phyloP scores from a whole-genome alignment of 2,329 filamentous ascomycete genomes.

The Cryphonectria parasitica region DNA sequence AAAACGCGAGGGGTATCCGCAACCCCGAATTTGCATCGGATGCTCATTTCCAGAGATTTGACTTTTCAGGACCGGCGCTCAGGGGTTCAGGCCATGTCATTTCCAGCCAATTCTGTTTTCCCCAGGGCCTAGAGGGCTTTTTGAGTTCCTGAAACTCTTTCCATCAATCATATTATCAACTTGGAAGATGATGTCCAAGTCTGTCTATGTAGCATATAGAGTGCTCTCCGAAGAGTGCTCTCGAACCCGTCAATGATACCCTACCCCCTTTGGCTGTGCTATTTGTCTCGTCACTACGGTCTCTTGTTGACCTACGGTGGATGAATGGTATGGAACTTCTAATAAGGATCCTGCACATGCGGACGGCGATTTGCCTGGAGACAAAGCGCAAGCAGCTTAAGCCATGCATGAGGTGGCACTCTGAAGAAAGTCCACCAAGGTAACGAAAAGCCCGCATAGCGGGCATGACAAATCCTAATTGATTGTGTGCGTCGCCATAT shows the following conservation, averaged over 20 bases:
- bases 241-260: conserved; percentile 6
- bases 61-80: conserved; percentile 1
- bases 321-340: background rate
- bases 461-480: conserved; percentile 1
- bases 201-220: background rate
- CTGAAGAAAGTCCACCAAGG: background rate
- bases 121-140: background rate
- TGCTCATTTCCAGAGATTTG: background rate
- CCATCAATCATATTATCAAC: background rate
- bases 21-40: background rate
- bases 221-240: background rate
- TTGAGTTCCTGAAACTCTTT: background rate
- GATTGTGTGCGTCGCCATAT: background rate
- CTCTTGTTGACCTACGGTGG: background rate
- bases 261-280: background rate
- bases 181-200: background rate
- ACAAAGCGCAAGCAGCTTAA: background rate
- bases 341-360: background rate
- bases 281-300: background rate
- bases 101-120: background rate
- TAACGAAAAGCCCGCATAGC: background rate
- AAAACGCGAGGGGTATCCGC: background rate
- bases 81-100: background rate
- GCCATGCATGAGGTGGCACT: background rate
- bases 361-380: background rate